phyloP scores from a whole-genome alignment of 257 asterid species.

The Nicotiana paniculata region DNA sequence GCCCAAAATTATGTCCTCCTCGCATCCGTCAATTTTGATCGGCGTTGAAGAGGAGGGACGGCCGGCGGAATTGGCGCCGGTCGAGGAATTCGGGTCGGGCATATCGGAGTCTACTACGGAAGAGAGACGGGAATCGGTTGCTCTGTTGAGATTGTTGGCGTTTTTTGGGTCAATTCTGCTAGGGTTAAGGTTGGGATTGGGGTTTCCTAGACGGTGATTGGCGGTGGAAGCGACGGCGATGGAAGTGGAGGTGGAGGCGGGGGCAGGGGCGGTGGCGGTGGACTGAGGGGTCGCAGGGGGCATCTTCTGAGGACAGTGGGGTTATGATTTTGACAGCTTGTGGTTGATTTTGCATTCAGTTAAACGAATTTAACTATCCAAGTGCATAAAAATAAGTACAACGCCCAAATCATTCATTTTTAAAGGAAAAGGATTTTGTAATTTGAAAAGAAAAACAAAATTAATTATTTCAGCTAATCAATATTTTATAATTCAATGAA shows the following conservation, averaged over 20 bases:
- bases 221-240: not conserved
- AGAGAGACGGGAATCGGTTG: not conserved
- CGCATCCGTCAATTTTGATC: slow-evolving; percentile 50
- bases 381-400: too few relatives aligned
- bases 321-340: not conserved
- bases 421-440: too few relatives aligned
- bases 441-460: too few relatives aligned
- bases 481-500: too few relatives aligned
- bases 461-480: too few relatives aligned
- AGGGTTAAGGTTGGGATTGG: not conserved
- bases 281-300: not conserved
- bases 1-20: slow-evolving; percentile 40
- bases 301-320: not conserved
- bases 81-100: slow-evolving; percentile 21
- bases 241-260: not conserved
- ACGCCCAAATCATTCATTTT: too few relatives aligned
- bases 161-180: not conserved
- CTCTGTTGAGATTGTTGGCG: not conserved
- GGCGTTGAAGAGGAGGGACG: slow-evolving; percentile 43
- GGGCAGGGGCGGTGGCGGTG: not conserved
- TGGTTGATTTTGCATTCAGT: too few relatives aligned
- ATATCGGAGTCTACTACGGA: not conserved
- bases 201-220: not conserved
- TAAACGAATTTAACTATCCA: too few relatives aligned
- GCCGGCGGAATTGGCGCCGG: not conserved